A percentile compares a stretch with the other conserved stretches of the same genome.
phyloP scores from a whole-genome alignment of 2,329 filamentous ascomycete genomes.

The Plenodomus biglobosus region DNA sequence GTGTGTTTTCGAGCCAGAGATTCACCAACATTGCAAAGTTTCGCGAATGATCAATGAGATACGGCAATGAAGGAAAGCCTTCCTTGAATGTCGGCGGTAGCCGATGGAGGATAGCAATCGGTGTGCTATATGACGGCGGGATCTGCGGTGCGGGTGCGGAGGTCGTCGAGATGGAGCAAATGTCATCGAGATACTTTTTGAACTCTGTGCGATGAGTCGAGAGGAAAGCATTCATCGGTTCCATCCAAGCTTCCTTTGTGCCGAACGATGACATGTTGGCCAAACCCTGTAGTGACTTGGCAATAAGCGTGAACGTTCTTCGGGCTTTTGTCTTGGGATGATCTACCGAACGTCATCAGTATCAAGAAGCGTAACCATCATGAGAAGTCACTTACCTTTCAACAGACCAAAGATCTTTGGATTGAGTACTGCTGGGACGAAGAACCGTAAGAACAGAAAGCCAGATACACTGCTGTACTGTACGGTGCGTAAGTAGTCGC shows the following conservation, averaged over 20 bases:
- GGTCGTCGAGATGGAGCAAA: slow-evolving; percentile 80
- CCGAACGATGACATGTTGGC: slow-evolving; percentile 91
- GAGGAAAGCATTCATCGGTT: slow-evolving; percentile 93
- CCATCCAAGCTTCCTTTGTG: slow-evolving; percentile 98
- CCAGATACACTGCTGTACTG: slow-evolving; percentile 93
- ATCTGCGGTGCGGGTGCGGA: slow-evolving; percentile 59
- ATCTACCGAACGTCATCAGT: slow-evolving; percentile 53
- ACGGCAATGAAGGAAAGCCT: slow-evolving; percentile 90
- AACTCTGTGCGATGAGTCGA: slow-evolving; percentile 74
- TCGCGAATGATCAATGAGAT: slow-evolving; percentile 84
- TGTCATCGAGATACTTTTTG: slow-evolving; percentile 81
- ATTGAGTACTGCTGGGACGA: slow-evolving; percentile 93
- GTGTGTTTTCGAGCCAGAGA: slow-evolving; percentile 68
- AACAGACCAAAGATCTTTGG: slow-evolving; percentile 90
- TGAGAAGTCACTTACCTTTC: slow-evolving; percentile 54
- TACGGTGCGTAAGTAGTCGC: slow-evolving; percentile 85
- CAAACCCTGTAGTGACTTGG: slow-evolving; percentile 87
- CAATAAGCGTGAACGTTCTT: slow-evolving; percentile 85
- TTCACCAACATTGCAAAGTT: slow-evolving; percentile 83
- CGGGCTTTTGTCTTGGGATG: slow-evolving; percentile 81
- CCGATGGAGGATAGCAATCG: slow-evolving; percentile 83
- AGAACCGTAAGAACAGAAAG: slow-evolving; percentile 91
- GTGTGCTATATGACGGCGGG: slow-evolving; percentile 87
- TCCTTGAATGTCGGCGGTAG: slow-evolving; percentile 79
- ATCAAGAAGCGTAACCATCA: neutral